These are phyloP conservation scores for Intubia oerlemansii DNA, from an alignment of 2,329 filamentous ascomycete species.

Conservation along the genomic window DNA sequence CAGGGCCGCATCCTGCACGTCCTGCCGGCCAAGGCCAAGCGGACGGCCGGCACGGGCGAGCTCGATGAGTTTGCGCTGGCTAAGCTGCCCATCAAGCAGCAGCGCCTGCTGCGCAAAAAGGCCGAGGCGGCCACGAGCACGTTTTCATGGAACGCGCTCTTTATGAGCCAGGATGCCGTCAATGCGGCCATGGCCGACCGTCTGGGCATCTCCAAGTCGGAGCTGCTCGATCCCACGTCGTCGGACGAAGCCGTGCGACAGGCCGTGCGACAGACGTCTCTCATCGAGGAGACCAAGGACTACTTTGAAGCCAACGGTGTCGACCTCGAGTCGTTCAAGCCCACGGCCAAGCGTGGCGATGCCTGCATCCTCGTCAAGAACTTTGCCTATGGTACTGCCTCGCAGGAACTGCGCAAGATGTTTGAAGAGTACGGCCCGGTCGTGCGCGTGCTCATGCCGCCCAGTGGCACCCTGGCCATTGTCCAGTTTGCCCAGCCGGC, in stretches of 20 bases:
- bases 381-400: conserved; percentile 63
- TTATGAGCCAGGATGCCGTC: conserved; percentile 91
- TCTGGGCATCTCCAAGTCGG: conserved; percentile 74
- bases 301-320: conserved; percentile 81
- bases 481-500: conserved; percentile 65
- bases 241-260: conserved; percentile 90
- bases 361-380: conserved; percentile 85
- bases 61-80: conserved; percentile 79
- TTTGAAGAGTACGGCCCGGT: conserved; percentile 77
- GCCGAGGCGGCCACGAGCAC: conserved; percentile 53
- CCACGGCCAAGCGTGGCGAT: conserved; percentile 54
- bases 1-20: conserved; percentile 86
- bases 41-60: conserved; percentile 26
- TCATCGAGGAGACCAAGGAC: conserved; percentile 88
- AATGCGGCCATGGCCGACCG: conserved; percentile 75
- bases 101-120: conserved; percentile 74
- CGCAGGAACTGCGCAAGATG: conserved; percentile 56
- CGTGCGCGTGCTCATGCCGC: conserved; percentile 71
- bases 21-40: conserved; percentile 64
- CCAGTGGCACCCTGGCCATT: conserved; percentile 81
- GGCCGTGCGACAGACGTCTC: conserved; percentile 73
- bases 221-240: conserved; percentile 86
- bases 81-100: conserved; percentile 84
- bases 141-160: conserved; percentile 99
- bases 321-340: conserved; percentile 80